A percentile compares a stretch with the other conserved stretches of the same genome.
phyloP scores from a whole-genome alignment of 2,329 filamentous ascomycete species.

The Alternaria burnsii region DNA sequence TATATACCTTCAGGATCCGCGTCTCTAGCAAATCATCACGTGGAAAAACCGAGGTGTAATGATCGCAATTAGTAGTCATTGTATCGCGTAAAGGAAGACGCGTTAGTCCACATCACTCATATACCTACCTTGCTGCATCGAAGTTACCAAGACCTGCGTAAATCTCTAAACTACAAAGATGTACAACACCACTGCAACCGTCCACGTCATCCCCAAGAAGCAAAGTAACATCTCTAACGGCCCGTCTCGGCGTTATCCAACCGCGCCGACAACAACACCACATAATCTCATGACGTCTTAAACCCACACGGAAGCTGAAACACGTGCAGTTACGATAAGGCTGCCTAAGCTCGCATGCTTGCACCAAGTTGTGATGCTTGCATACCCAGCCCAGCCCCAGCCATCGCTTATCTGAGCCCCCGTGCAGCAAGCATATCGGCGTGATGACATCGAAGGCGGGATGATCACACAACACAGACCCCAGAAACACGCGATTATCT shows the following conservation, averaged over 20 bases:
- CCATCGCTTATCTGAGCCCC: slow-evolving; percentile 9
- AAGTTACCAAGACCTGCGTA: neutral
- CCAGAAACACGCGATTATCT: slow-evolving; percentile 2
- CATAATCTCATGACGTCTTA: slow-evolving; percentile 9
- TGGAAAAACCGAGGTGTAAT: neutral
- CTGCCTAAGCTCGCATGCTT: slow-evolving; percentile 1
- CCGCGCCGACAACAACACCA: slow-evolving; percentile 7
- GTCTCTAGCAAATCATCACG: neutral
- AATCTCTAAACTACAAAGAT: neutral
- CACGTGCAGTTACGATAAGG: slow-evolving; percentile 9
- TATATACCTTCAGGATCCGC: neutral
- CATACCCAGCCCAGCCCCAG: neutral
- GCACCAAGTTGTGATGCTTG: slow-evolving; percentile 3
- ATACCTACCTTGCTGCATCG: neutral
- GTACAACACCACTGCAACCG: slow-evolving; percentile 4
- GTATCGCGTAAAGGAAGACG: neutral
- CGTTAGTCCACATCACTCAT: neutral
- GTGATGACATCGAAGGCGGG: slow-evolving; percentile 10
- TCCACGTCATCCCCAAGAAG: slow-evolving; percentile 7
- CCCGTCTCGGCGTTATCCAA: slow-evolving; percentile 12
- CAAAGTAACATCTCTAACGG: slow-evolving; percentile 7
- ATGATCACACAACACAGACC: slow-evolving; percentile 5
- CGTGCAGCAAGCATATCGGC: neutral
- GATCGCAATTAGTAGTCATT: neutral
- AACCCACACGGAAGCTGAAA: slow-evolving; percentile 9